Evolutionary conservation across 2,329 filamentous ascomycete genomes (phyloP), one percentile per base, ranked within the genome.

Genomic region (Lachnum nothofagi): DNA sequence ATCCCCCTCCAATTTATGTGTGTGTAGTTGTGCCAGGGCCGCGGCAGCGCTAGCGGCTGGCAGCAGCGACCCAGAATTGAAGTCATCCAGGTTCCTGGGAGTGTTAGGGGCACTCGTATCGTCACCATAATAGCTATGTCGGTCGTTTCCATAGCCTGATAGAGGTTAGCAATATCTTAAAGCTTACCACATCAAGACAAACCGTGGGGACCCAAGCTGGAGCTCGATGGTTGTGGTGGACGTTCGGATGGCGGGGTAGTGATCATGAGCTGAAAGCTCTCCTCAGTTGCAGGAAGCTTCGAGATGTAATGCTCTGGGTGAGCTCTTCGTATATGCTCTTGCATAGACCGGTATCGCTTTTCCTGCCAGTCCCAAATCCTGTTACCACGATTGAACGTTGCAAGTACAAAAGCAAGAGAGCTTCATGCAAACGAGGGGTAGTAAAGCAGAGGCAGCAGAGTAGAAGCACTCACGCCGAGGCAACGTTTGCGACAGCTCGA

Each of bases 231-330:
- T 33, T 54, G 60, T 51, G 56, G 58, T 25, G 59, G 60, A 60
- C 57, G 57, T 44, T 66, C 61, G 78, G 79, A 63, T 79, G 80
- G 91, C 55, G 89, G 86, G 58, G 88, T 90, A 69, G 83, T 94
- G 69, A 97, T 88, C 93, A 97, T 97, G 68, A 95, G 77, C 65
- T 87, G 76, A 71, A 98, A 96, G 82, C 90, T 96, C 72, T 97
- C 91, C 70, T 96, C 91, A 61, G 91, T 98, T 42, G 93, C 93
- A 59, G 93, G 91, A 62, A 97, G 86, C 79, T 97, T 96, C 42
- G 93, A 85, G 62, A 98, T 95, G 73, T 97, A 97, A 69, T 96
- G 86, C 68, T 95, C 90, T 53, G 91, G 91, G 68, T 98, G 93
- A 60, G 93, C 91, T 69, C 93, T 85, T 63, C 93, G 88, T 65